Base-by-base conservation (phyloP, 495 filamentous ascomycete species). In the Daldinia bambusicola region DNA sequence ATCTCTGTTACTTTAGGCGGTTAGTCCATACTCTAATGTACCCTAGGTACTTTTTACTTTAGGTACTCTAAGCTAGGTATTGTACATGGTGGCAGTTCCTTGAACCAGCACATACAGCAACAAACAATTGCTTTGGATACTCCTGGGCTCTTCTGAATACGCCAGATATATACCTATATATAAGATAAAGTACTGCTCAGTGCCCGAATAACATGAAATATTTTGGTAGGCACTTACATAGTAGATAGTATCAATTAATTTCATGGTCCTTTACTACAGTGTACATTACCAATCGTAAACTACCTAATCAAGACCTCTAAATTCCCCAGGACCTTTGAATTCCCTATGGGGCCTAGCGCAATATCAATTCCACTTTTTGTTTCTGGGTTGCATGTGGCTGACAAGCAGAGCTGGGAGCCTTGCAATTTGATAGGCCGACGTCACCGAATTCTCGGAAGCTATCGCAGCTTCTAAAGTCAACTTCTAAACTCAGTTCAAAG, bases 351-450 rank as follows among this genome's bases (percentile, higher is more conserved):
- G 43, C 9, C 8, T 48, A 48, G 43, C 16, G 43, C 20, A 13
- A 12, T 45, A 48, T 40, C 37, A 3, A n/a, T 18, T n/a, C 18
- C 43, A 20, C 8, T 16, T 20, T 48, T 48, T 10, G 43, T 48
- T 48, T 16, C 43, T 48, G 43, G 22, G 43, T 20, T 48, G 10
- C 43, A 48, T 48, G 43, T 48, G 43, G 43, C 43, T 48, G 18
- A 48, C 50, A 32, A 20, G 22, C 34, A 36, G 34, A 10, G 9
- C 1, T 3, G 26, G 26, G 9, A 2, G 0, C 34, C 32, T 34
- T 34, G 32, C 50, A 7, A 53, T 53, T 68, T 68, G 65, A 68
- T 30, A 63, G 55, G 45, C 55, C 55, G 58, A 69, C 69, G 58
- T 71, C 72, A 71, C 64, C 58, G 26, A 16, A 57, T 61, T 58